These are phyloP conservation scores for Citrus trifoliata DNA, from an alignment of 345 rosid species.

Conservation along the genomic window DNA sequence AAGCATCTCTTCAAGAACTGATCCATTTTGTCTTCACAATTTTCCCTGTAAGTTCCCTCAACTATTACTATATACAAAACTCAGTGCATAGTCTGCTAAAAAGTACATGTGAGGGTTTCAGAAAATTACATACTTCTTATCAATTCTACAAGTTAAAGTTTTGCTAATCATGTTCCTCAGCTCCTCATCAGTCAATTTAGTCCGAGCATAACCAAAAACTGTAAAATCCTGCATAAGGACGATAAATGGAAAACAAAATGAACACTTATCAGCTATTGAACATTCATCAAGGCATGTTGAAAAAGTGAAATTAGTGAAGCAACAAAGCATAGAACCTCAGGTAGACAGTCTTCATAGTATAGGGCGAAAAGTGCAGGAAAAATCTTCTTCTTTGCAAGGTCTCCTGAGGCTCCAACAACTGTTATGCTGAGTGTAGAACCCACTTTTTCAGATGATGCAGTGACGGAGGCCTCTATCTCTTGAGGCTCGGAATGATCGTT, in stretches of 20 bases:
- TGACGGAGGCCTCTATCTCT: slow-evolving; percentile 21
- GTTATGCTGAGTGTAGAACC: slow-evolving; percentile 71
- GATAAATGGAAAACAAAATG: neutral
- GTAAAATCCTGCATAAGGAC: slow-evolving; percentile 46
- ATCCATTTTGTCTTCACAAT: slow-evolving; percentile 81
- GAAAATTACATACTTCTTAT: slow-evolving; percentile 48
- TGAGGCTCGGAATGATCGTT: slow-evolving; percentile 22
- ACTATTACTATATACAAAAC: neutral
- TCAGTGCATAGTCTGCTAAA: neutral
- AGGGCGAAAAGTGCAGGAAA: slow-evolving; percentile 94
- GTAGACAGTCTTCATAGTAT: slow-evolving; percentile 77
- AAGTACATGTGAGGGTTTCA: neutral
- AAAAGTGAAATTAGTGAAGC: neutral
- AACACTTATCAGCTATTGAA: slow-evolving; percentile 6
- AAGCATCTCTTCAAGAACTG: slow-evolving; percentile 79
- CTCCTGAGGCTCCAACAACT: slow-evolving; percentile 94
- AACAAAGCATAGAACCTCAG: slow-evolving; percentile 38
- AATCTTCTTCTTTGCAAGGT: slow-evolving; percentile 89
- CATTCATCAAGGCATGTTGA: neutral
- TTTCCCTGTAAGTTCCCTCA: slow-evolving; percentile 48
- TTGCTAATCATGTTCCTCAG: slow-evolving; percentile 69
- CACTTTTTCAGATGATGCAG: slow-evolving; percentile 22
- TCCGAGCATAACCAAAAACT: slow-evolving; percentile 82
- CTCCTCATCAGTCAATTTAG: slow-evolving; percentile 53
- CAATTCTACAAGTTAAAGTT: slow-evolving; percentile 84